These are phyloP conservation scores for Hevea brasiliensis DNA, from an alignment of 345 rosid genomes.

Conservation along the genomic window DNA sequence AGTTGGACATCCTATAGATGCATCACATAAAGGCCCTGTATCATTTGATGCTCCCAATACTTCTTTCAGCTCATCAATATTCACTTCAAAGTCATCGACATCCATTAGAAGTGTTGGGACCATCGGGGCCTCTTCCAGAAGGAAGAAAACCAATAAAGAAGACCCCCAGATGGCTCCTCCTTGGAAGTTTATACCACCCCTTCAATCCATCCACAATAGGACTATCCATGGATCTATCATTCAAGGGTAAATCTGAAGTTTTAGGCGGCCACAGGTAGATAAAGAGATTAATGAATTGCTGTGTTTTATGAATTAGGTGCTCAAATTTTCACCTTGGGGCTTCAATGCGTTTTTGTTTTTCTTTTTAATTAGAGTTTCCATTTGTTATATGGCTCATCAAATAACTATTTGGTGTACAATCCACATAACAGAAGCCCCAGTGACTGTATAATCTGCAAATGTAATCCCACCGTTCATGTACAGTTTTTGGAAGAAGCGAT, in stretches of 20 bases:
- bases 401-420: conserved; percentile 20
- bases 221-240: conserved; percentile 50
- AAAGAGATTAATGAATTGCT: not conserved
- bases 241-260: conserved; percentile 60
- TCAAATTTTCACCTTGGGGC: conserved; percentile 1
- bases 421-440: conserved; percentile 6
- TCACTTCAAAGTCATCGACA: conserved; percentile 39
- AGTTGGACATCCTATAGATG: conserved; percentile 51
- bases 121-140: conserved; percentile 41
- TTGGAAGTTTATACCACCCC: conserved; percentile 45
- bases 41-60: conserved; percentile 41
- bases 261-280: conserved; percentile 46
- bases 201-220: conserved; percentile 57
- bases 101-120: conserved; percentile 35
- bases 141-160: conserved; percentile 37
- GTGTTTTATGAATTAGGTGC: conserved; percentile 13
- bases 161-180: conserved; percentile 45
- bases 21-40: conserved; percentile 43
- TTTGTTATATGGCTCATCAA: conserved; percentile 23
- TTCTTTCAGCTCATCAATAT: conserved; percentile 38
- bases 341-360: conserved; percentile 7
- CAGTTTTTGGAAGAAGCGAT: conserved; percentile 9
- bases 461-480: conserved; percentile 1
- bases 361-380: conserved; percentile 4
- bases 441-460: conserved; percentile 20